A percentile compares a stretch with the other conserved stretches of the same genome.
phyloP scores from a whole-genome alignment of 345 rosid species.

The Combretum micranthum region DNA sequence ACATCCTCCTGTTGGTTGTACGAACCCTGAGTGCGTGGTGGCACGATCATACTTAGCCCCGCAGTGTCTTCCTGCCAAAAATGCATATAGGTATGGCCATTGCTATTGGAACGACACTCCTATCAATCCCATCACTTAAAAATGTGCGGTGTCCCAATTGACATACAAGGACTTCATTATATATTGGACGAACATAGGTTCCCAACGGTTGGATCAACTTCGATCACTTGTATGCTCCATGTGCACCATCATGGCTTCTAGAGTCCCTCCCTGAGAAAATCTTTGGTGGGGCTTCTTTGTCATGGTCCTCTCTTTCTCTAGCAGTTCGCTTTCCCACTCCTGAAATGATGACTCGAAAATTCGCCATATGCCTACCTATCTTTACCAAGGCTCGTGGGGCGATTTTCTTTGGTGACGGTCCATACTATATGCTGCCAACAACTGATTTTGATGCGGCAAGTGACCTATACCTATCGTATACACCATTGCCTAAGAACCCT shows the following conservation, averaged over 20 bases:
- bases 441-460: conserved; percentile 7
- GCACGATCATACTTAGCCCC: background rate
- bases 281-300: conserved; percentile 2
- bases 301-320: conserved; percentile 3
- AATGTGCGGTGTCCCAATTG: background rate
- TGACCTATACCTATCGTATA: background rate
- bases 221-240: background rate
- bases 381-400: background rate
- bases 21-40: background rate
- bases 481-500: background rate
- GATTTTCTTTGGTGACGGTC: conserved; percentile 3
- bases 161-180: background rate
- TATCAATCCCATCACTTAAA: background rate
- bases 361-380: conserved; percentile 4
- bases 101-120: background rate
- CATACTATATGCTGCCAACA: background rate
- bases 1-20: background rate
- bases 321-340: background rate
- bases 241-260: background rate
- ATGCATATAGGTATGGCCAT: background rate
- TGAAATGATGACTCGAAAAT: background rate
- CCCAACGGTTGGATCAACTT: background rate
- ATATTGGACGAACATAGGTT: background rate
- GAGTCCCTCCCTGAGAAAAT: background rate
- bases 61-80: background rate